Base-by-base conservation (phyloP, 805 yeast species). In the Spathaspora hagerdaliae region DNA sequence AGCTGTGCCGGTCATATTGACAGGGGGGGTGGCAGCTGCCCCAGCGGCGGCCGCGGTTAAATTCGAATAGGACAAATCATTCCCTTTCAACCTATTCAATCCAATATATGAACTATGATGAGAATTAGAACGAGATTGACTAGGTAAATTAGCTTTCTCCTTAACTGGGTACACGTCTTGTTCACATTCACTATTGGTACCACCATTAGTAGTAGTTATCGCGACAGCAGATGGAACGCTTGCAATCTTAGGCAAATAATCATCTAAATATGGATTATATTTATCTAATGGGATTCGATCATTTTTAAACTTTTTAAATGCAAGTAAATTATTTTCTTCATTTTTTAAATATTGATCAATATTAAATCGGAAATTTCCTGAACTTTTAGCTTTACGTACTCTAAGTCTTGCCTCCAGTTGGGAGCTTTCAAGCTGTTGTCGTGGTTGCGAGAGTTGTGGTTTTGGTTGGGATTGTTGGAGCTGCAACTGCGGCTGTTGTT, bases 51-150 rank as follows among this genome's bases (percentile, higher is more conserved):
- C 24, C 5, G 5, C 24, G 24, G 4, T 19, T 29, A 29, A 11
- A 29, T 29, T 51, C 1, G 61, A 56, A 14, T 56, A 51, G 5
- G 54, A 47, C 31, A 59, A 44, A 31, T 55, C 47, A 27, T 56
- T 55, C 14, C 67, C 72, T 47, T 70, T 71, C 34, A 70, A 52
- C 31, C 72, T 45, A 47, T 67, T 69, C 45, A 71, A 58, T 0
- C 74, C 75, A 44, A 70, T 60, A 40, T 55, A 65, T 1, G 75
- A 69, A 50, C 57, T 67, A n/a, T 58, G 53, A n/a, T 60, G 46
- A 6, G 70, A 60, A 39, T 53, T 60, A 11, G 55, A 48, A 2
- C 51, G 53, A 8, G 71, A 62, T 10, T 56, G 37, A 19, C 56
- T 57, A 0, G 77, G 77, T 37, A 69, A 56, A 40, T 66, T 65